These are phyloP conservation scores for Solanum bulbocastanum DNA, from an alignment of 257 asterid species.

Conservation along the genomic window DNA sequence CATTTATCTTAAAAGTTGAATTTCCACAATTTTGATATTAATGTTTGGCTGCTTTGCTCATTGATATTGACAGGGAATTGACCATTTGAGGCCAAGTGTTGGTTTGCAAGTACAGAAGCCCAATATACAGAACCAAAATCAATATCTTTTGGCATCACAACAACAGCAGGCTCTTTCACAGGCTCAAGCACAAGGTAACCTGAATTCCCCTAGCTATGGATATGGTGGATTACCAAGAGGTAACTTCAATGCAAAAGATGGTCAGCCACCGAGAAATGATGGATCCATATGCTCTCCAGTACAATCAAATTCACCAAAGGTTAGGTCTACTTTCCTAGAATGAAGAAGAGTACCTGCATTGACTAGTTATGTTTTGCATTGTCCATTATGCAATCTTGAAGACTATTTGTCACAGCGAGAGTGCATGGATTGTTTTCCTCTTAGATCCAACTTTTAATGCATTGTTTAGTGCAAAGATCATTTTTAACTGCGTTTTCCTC, in stretches of 20 bases:
- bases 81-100: conserved; percentile 76
- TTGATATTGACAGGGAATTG: conserved; percentile 64
- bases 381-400: neutral
- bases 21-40: neutral
- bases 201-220: conserved; percentile 68
- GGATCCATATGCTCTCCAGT: conserved; percentile 93
- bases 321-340: conserved; percentile 5
- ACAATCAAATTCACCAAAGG: conserved; percentile 97
- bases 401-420: neutral
- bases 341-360: neutral
- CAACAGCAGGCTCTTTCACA: conserved; percentile 93
- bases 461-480: neutral
- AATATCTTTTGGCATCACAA: conserved; percentile 79
- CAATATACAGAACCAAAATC: conserved; percentile 68
- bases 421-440: neutral
- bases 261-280: conserved; percentile 88
- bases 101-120: conserved; percentile 95
- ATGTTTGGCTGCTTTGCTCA: conserved; percentile 9
- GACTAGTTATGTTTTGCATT: neutral
- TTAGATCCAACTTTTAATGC: neutral
- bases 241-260: conserved; percentile 71
- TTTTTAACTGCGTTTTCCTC: neutral
- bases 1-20: neutral
- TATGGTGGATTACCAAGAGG: conserved; percentile 89
- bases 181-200: conserved; percentile 87